These are phyloP conservation scores for Fusarium redolens DNA, from an alignment of 2,329 filamentous ascomycete species.

Conservation along the genomic window DNA sequence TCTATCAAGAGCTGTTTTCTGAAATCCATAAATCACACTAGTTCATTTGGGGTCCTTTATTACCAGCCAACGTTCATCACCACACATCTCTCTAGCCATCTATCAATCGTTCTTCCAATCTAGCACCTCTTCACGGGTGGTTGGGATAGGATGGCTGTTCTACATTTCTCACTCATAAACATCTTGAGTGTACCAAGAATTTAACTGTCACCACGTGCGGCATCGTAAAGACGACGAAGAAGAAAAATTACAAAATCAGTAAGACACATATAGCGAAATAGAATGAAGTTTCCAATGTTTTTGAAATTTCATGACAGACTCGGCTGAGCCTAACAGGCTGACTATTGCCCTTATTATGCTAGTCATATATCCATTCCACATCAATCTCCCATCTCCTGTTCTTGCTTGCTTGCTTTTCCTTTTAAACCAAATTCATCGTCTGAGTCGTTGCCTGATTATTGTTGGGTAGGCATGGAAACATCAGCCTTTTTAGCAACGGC, in stretches of 20 bases:
- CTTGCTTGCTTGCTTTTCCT: background rate
- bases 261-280: background rate
- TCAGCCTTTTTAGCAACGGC: slow-evolving; percentile 86
- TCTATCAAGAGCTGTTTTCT: background rate
- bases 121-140: background rate
- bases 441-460: slow-evolving; percentile 37
- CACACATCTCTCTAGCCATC: background rate
- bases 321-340: slow-evolving; percentile 3
- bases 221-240: background rate
- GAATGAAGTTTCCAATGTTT: slow-evolving; percentile 15
- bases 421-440: background rate
- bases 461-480: slow-evolving; percentile 82
- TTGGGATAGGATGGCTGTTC: background rate
- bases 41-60: background rate
- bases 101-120: background rate
- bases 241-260: background rate
- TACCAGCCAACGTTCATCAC: background rate
- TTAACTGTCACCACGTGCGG: background rate
- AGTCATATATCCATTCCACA: slow-evolving; percentile 21
- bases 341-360: slow-evolving; percentile 4
- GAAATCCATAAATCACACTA: background rate
- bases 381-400: slow-evolving; percentile 2
- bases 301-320: slow-evolving; percentile 20
- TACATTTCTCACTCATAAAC: background rate
- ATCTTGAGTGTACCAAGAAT: background rate